Evolutionary conservation across 2,329 filamentous ascomycete species (phyloP), one percentile per base, ranked within the genome.

Genomic region (Podosphaera xanthii): DNA sequence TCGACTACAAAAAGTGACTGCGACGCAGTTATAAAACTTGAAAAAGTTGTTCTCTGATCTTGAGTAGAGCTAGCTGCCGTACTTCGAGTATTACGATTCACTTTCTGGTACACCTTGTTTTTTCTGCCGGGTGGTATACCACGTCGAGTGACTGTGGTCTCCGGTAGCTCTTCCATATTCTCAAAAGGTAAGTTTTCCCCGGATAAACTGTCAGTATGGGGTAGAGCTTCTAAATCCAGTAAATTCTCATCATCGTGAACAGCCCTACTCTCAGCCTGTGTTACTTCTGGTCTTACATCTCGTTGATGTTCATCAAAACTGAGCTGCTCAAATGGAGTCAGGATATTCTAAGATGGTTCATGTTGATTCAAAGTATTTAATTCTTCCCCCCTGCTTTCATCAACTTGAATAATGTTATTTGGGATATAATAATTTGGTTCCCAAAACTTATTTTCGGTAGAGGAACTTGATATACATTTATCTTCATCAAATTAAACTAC

Each of bases 321-420:
- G 9, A 56, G 53, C 36, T 56, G 53, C 53, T 56, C 53, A 56
- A 56, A 56, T 36, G 53, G 50, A 36, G 34, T 56, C 9, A 56
- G 34, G 3, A 42, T 7, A 56, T 56, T 35, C 12, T 8, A 40
- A 42, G 36, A 40, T 56, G 14, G 22, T 40, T 56, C 34, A 56
- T 33, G 34, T 56, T 38, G 34, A 35, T 56, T 12, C 33, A 8
- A 56, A 56, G 53, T 56, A 40, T 56, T 56, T 56, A 3, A 36
- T 8, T 56, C 34, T 8, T 8, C 53, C 53, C 53, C 34, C 12
- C 53, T 56, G 40, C 53, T 56, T 40, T 56, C 34, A 56, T 56
- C 34, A 56, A 56, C 53, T 35, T 56, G 53, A 56, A 56, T 56
- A 40, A 40, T 40, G 36, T 40, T 40, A 40, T 40, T 40, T 40